Base-by-base conservation (phyloP, 2,329 filamentous ascomycete species). In the Talaromyces sp. region DNA sequence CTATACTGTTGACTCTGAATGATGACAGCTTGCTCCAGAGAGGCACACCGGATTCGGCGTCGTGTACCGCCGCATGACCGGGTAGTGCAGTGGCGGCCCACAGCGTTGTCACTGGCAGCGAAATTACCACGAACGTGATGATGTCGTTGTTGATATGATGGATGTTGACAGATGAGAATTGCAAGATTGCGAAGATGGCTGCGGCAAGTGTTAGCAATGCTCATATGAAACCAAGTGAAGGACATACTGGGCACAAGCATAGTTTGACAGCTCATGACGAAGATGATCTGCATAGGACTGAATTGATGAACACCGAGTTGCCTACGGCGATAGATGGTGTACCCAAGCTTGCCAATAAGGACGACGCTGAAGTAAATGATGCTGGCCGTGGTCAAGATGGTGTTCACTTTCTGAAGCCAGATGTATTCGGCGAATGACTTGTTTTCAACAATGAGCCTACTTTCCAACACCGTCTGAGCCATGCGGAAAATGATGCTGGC, bases 221-320 rank as follows among this genome's bases (percentile, higher is more conserved):
- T 64, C 60, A 60, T 46, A 55, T 61, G 18, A 44, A 50, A 69
- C 62, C 12, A 21, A 31, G n/a, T 44, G 33, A 58, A 37, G n/a
- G 35, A 55, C 80, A 74, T 77, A 87, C 86, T 82, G 70, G 87
- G 87, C 65, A 89, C 78, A 37, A 86, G 70, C 79, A 90, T 80
- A 1, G 86, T 88, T 74, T 88, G 86, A 65, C 84, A 86, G 55
- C 85, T 84, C 82, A 88, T 88, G 68, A 88, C 82, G 71, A 87
- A 87, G 65, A 89, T 84, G 62, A 87, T 82, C 67, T 87, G 84
- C 80, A 89, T 85, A 1, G 85, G 84, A 9, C 85, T 85, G 69
- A 87, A 88, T 61, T 84, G 81, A 61, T 77, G 80, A 69, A 88
- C 77, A 1, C 85, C 84, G 64, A 89, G 76, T 67, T 77, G 78